These are phyloP conservation scores for Aspergillus nanangensis DNA, from an alignment of 495 filamentous ascomycete species.

Conservation along the genomic window DNA sequence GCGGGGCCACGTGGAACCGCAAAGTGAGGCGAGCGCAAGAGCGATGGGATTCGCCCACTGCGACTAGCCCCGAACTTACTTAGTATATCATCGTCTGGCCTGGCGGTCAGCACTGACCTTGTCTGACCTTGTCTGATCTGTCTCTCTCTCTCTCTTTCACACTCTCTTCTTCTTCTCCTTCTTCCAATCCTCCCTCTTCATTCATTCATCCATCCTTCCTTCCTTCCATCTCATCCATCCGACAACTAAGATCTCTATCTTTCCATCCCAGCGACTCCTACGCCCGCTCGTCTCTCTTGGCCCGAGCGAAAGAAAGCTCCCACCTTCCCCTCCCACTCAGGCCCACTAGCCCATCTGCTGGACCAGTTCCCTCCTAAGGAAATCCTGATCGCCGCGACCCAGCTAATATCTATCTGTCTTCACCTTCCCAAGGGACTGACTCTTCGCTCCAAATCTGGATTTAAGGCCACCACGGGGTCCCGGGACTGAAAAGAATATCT, in stretches of 20 bases:
- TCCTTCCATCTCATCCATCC: no score
- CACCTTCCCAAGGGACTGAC: no score
- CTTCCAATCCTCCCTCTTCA: constrained; percentile 2
- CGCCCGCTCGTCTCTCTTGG: no score
- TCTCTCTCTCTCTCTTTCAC: constrained; percentile 7
- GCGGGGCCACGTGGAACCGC: constrained; percentile 41
- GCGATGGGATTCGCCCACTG: constrained; percentile 1
- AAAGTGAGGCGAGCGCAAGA: constrained; percentile 33
- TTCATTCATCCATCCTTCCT: constrained; percentile 9
- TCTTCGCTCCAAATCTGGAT: no score
- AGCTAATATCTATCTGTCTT: no score
- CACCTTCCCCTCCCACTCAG: neutral
- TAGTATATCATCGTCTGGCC: constrained; percentile 4
- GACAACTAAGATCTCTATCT: no score
- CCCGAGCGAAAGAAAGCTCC: neutral
- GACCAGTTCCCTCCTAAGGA: neutral
- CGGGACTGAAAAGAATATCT: no score
- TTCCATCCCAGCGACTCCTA: no score
- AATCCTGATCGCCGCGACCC: no score
- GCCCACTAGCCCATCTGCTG: constrained; percentile 1
- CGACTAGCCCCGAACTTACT: neutral
- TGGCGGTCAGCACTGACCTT: constrained; percentile 14
- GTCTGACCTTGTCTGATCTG: constrained; percentile 10
- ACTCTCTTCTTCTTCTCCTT: constrained; percentile 4
- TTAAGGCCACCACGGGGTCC: no score